Conservation (phyloP, 2,329 filamentous ascomycete species). For the Aspergillus quadricinctus region DNA sequence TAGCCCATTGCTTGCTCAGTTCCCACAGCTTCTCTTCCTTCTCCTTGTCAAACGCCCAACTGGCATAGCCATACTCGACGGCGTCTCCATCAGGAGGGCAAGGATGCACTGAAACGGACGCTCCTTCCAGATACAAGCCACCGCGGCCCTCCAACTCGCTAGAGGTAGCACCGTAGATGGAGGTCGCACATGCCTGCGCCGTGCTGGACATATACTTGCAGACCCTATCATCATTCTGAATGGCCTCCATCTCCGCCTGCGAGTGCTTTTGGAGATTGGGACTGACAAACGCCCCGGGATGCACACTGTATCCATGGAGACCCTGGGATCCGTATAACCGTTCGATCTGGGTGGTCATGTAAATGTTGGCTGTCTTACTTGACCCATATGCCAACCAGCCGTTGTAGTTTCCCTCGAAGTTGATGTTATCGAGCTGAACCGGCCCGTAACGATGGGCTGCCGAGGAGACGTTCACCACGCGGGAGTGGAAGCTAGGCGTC, state of each 20-base stretch:
- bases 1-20: conserved; percentile 1
- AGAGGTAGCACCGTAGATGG: not conserved
- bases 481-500: conserved; percentile 39
- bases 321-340: conserved; percentile 43
- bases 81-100: not conserved
- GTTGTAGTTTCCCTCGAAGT: conserved; percentile 33
- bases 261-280: not conserved
- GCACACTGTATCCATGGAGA: conserved; percentile 43
- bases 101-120: not conserved
- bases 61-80: not conserved
- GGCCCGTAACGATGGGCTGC: conserved; percentile 37
- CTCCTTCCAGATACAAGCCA: not conserved
- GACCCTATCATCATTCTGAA: not conserved
- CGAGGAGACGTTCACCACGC: conserved; percentile 47
- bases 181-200: not conserved
- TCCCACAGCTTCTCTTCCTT: conserved; percentile 1
- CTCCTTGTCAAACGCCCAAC: conserved; percentile 17
- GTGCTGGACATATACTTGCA: not conserved
- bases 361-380: conserved; percentile 50
- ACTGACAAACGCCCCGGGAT: conserved; percentile 39
- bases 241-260: not conserved
- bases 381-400: conserved; percentile 43
- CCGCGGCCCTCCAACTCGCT: not conserved
- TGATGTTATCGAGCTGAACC: conserved; percentile 37
- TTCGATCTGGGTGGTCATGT: conserved; percentile 50